Evolutionary conservation across 768 basidiomycete genomes (phyloP), one percentile per base, ranked within the genome.

Genomic region (Russula sp.): DNA sequence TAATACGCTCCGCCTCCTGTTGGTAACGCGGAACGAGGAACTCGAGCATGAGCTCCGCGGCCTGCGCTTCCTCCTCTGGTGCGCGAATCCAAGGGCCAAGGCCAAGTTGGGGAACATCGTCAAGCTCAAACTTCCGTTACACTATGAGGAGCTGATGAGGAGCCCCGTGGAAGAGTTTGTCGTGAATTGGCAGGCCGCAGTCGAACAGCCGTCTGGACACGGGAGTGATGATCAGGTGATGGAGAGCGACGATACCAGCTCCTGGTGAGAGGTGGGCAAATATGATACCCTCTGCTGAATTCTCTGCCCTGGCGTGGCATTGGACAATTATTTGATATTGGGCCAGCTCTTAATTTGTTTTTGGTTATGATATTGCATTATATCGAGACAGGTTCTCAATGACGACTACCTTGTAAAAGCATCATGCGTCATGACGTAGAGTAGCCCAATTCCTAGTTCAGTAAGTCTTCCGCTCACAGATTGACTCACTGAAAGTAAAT

Each of bases 91-190:
- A 14, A 56, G 4, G 22, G 47, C 60, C 34, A 61, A 49, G 54
- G 47, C 13, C 25, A 29, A 49, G 11, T 32, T 61, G 13, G 60
- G 60, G 34, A 45, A 38, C 54, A 29, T 61, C 42, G 54, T 61
- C 41, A 56, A 38, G 48, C 41, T 7, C 42, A 16, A 22, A n/a
- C 49, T 61, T 56, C 55, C 55, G 8, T 32, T 56, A 34, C 55
- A 61, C n/a, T 42, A 61, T 4, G 49, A 41, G 48, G 60, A 61
- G 6, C 60, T 61, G 29, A 61, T 50, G 60, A 61, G n/a, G 48
- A 49, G 54, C 13, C 60, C 55, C 41, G 54, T 61, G 7, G 48
- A 56, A 4, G 54, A 61, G 41, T 61, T 56, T 35, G 41, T 61
- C 16, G 60, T n/a, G n/a, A 34, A 56, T 22, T 61, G 60, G 60